Evolutionary conservation across 441 rosid species (phyloP).

Genomic region (Erodium trifolium): DNA sequence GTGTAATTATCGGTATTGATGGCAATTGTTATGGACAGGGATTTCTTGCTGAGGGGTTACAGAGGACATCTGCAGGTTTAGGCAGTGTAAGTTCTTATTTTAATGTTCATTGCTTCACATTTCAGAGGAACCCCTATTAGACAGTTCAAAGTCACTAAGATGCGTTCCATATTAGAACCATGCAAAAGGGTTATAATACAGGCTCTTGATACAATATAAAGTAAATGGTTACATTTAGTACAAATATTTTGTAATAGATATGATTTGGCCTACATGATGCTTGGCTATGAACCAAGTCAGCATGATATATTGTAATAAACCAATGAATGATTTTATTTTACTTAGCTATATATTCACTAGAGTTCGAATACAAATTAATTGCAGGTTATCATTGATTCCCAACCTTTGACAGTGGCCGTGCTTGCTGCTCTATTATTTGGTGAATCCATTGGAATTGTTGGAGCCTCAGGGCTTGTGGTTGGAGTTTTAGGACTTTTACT

Average conservation of each 20-base stretch:
- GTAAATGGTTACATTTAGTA: background rate
- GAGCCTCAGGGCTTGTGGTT: conserved; percentile 73
- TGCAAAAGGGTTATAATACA: no score
- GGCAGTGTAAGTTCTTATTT: conserved; percentile 57
- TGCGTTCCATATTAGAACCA: background rate
- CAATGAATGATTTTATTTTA: background rate
- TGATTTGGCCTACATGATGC: background rate
- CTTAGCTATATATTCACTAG: background rate
- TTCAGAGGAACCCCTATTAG: no score
- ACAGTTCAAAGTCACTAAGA: background rate
- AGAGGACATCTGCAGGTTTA: conserved; percentile 85
- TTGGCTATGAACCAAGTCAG: background rate
- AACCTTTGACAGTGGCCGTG: conserved; percentile 80
- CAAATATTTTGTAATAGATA: background rate
- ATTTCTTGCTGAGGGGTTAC: conserved; percentile 82
- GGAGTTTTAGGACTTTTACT: conserved; percentile 80
- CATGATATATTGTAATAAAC: background rate
- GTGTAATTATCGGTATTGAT: conserved; percentile 11
- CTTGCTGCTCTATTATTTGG: conserved; percentile 75
- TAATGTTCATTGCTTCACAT: no score
- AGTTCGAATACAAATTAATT: background rate
- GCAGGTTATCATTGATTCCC: conserved; percentile 91
- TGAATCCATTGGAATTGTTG: conserved; percentile 71
- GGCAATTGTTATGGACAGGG: conserved; percentile 38
- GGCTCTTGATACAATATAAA: background rate